Base-by-base conservation (phyloP, 257 asterid species). In the Nicotiana knightiana region DNA sequence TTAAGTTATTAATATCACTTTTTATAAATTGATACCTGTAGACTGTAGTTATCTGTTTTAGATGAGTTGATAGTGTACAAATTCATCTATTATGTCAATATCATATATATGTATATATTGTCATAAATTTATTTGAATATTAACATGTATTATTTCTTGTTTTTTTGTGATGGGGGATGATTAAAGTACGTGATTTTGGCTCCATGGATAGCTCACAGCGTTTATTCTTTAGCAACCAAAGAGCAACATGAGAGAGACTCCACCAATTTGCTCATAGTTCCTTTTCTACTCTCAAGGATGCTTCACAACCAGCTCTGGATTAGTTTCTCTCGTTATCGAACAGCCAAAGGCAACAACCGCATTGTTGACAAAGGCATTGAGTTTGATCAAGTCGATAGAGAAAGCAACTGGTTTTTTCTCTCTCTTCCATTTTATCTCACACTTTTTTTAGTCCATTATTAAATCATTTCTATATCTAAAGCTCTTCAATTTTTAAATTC, bases 381-480 rank as follows among this genome's bases (percentile, higher is more conserved):
- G 51, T 94, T 94, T 21, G 94, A 92, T 0, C 98, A 94, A 66
- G 97, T 93, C 6, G 98, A 93, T 82, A 85, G 98, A 33, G 98
- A 93, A 84, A 90, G 84, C 87, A 91, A 90, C 84, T 92, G 98
- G 95, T 89, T 21, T 30, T 4, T 30, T 13, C 3, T 64, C 43
- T 28, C 9, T 64, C 4, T 64, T 6, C 2, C 43, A 5, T 30
- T 28, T 64, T 13, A 11, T 26, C 28, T 24, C 0, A 32, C 4
- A 32, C 33, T 57, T 57, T 5, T 15, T 17, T 17, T 57, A 1
- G 7, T 17, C 4, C 9, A 6, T n/a, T 8, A 9, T 58, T 18
- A 17, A 6, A 48, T 48, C 3, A 32, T 48, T 43, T 48, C 12
- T 48, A 48, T 48, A 48, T 48, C 12, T 10, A 2, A 48, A 48